phyloP scores from a whole-genome alignment of 2,329 filamentous ascomycete species.

The Apiospora hydei region DNA sequence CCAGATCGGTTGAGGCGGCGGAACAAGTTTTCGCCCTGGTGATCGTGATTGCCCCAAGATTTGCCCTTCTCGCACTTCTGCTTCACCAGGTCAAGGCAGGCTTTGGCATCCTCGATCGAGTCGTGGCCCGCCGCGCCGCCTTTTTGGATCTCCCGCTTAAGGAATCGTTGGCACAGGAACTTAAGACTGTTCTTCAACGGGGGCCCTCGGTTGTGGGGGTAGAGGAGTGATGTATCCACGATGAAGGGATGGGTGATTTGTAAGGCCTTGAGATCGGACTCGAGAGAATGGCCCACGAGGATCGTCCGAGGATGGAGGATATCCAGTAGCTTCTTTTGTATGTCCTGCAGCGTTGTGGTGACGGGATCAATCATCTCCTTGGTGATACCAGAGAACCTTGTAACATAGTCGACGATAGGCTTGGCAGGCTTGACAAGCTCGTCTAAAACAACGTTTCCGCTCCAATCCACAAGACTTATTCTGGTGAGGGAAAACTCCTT shows the following conservation, averaged over 20 bases:
- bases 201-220: constrained; percentile 87
- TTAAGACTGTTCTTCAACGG: constrained; percentile 92
- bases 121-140: constrained; percentile 76
- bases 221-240: constrained; percentile 89
- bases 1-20: constrained; percentile 75
- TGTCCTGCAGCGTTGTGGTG: constrained; percentile 82
- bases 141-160: constrained; percentile 88
- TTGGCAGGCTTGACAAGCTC: constrained; percentile 90
- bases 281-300: constrained; percentile 81
- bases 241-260: constrained; percentile 91
- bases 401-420: constrained; percentile 92
- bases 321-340: constrained; percentile 78
- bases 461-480: constrained; percentile 87
- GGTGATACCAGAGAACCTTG: constrained; percentile 91
- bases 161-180: constrained; percentile 85
- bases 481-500: constrained; percentile 84
- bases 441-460: constrained; percentile 82
- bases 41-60: constrained; percentile 81
- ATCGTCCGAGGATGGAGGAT: constrained; percentile 77
- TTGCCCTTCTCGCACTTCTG: constrained; percentile 95
- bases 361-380: constrained; percentile 81
- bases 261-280: constrained; percentile 84
- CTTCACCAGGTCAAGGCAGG: constrained; percentile 91
- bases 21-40: constrained; percentile 87
- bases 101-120: constrained; percentile 89